Evolutionary conservation across 441 rosid species (phyloP), one percentile per base, ranked within the genome.

Genomic region (Aquilaria agallochum): DNA sequence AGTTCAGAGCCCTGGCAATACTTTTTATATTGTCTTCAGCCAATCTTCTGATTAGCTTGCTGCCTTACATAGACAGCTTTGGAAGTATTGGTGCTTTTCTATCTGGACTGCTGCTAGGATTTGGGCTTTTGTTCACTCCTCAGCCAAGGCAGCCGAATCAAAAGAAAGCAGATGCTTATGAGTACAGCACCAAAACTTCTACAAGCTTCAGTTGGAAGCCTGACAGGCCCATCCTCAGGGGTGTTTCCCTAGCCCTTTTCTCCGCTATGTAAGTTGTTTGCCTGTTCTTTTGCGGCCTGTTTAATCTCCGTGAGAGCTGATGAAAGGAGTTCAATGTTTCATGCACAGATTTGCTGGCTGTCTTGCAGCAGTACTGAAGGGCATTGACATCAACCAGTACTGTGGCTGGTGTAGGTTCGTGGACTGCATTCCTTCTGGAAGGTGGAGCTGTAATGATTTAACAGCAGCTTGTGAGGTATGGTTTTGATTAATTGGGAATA

Each of bases 1-100:
- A 93, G 98, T 60, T 70, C 58, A 74, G 81, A 50, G 92, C 91
- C 61, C 63, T 90, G 57, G 60, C 73, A 64, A 74, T 78, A 4
- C 78, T 90, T 66, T 46, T 74, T 67, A 66, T 72, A 50, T 66
- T 87, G 74, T 70, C 74, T 64, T 36, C 60, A 8, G 70, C 80
- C 72, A 88, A 93, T 70, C 76, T 86, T 62, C 72, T 74, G 63
- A 65, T 88, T 53, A 92, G 98, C 14, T 78, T 90, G 78, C 86
- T 93, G 36, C 97, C 97, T 44, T 83, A 73, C 60, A 54, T 81
- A 33, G 85, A 76, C 78, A 93, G 86, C 64, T 90, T 85, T 61
- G 76, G 96, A n/a, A 88, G 76, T 69, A 78, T 85, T 52, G 98
- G 95, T 15, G 96, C 96, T 49, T 73, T 93, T 68, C 40, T 85